Conservation (phyloP, 495 filamentous ascomycete genomes). For the Evansstolkia leycettana region DNA sequence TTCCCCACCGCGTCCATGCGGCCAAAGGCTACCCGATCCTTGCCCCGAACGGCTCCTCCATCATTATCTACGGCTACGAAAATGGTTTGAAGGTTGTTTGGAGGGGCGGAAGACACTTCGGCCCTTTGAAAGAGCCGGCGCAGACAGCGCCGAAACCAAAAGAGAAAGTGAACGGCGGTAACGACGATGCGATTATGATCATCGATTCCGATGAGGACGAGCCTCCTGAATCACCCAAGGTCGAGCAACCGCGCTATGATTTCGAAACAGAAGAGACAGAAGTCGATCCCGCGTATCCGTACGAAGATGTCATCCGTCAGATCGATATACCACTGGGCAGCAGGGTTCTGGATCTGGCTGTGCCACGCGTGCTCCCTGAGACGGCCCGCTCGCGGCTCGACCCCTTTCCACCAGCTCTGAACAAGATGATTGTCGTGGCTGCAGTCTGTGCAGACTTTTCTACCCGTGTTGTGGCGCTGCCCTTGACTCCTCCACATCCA, state of each 20-base stretch:
- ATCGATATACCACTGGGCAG: constrained; percentile 57
- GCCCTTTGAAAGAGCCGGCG: constrained; percentile 21
- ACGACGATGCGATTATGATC: constrained; percentile 56
- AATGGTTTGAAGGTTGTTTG: constrained; percentile 67
- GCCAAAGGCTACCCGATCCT: constrained; percentile 63
- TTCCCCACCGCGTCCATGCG: constrained; percentile 60
- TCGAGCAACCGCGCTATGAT: constrained; percentile 30
- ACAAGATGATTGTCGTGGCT: constrained; percentile 53
- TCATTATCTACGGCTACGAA: constrained; percentile 74
- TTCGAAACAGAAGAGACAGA: constrained; percentile 51
- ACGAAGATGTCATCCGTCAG: constrained; percentile 46
- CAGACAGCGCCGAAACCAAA: constrained; percentile 14
- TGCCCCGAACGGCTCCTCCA: constrained; percentile 71
- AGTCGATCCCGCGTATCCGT: constrained; percentile 39
- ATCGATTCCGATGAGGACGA: constrained; percentile 72
- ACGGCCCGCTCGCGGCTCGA: constrained; percentile 33
- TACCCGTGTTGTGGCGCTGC: constrained; percentile 58
- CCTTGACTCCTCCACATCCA: constrained; percentile 60
- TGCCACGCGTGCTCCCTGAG: constrained; percentile 41
- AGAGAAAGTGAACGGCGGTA: constrained; percentile 21
- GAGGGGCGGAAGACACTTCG: constrained; percentile 63
- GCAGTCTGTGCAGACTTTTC: constrained; percentile 59
- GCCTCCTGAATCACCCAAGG: constrained; percentile 22
- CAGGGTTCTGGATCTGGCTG: constrained; percentile 45
- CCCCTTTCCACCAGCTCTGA: constrained; percentile 47